Conservation (phyloP, 73 alveolate species). For the Paramecium pentaurelia region DNA sequence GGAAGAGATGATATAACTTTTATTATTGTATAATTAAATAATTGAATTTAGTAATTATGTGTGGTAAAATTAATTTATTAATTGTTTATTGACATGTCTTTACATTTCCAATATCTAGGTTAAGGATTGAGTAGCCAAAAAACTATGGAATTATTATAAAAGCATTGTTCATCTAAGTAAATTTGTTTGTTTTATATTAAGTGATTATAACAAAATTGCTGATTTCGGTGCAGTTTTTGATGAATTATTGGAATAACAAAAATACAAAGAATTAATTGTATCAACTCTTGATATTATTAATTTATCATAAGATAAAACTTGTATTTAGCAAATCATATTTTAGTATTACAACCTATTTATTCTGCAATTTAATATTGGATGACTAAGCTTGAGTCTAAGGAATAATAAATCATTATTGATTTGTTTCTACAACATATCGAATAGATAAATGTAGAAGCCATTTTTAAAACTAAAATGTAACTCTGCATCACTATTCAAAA, state of each 20-base stretch:
- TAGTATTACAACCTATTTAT: not conserved
- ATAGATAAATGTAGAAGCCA: not conserved
- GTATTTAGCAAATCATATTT: not conserved
- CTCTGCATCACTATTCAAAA: not conserved
- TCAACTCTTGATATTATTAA: not conserved
- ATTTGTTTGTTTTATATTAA: not conserved
- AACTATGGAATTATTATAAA: conserved; percentile 19
- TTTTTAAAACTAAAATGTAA: not conserved
- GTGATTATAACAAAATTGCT: not conserved
- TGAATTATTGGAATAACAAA: not conserved
- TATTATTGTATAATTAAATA: not conserved
- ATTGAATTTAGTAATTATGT: not conserved
- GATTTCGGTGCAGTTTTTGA: not conserved
- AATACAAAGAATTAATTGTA: not conserved
- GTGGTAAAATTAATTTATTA: conserved; percentile 25
- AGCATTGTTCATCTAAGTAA: not conserved
- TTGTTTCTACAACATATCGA: not conserved
- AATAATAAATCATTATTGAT: not conserved
- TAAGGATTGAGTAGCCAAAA: not conserved
- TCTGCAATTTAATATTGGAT: conserved; percentile 20
- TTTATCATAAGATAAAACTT: not conserved
- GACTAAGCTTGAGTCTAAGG: not conserved
- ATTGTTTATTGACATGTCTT: not conserved
- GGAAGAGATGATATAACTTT: conserved; percentile 38
- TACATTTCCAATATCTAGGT: conserved; percentile 27